These are phyloP conservation scores for Neostapfia colusana DNA, from an alignment of 176 grass and related monocot species.

Conservation along the genomic window DNA sequence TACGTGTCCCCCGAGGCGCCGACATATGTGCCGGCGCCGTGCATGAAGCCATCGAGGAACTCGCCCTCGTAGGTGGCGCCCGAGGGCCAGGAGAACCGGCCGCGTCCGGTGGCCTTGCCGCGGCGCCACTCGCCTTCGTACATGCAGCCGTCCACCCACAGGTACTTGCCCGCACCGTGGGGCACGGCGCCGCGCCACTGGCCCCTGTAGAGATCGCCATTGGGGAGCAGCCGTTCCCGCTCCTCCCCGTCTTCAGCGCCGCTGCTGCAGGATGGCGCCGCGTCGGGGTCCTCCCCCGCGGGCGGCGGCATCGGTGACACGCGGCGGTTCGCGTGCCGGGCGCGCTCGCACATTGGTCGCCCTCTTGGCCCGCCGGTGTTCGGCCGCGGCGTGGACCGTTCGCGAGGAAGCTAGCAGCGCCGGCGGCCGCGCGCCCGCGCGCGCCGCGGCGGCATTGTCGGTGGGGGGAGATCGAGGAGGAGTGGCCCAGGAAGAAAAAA, in stretches of 20 bases:
- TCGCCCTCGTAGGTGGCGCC: conserved; percentile 88
- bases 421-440: conserved; percentile 44
- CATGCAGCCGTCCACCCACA: conserved; percentile 84
- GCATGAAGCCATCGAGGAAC: conserved; percentile 74
- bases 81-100: conserved; percentile 79
- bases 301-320: conserved; percentile 57
- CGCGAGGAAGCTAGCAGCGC: conserved; percentile 36
- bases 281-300: conserved; percentile 47
- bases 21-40: conserved; percentile 66
- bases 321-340: conserved; percentile 39
- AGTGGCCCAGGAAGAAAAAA: conserved; percentile 33
- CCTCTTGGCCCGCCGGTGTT: conserved; percentile 35
- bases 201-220: conserved; percentile 71
- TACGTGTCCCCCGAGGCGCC: conserved; percentile 76
- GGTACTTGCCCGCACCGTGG: conserved; percentile 71
- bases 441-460: conserved; percentile 62
- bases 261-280: conserved; percentile 46
- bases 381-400: conserved; percentile 19
- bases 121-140: conserved; percentile 83
- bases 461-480: conserved; percentile 31
- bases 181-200: conserved; percentile 62
- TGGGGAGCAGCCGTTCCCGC: conserved; percentile 49
- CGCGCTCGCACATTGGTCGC: conserved; percentile 51
- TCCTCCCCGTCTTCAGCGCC: conserved; percentile 3
- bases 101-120: conserved; percentile 64